Percentiles rank a stretch among this genome's conserved stretches.
Conservation (phyloP, 2,329 filamentous ascomycete genomes). For the Exophiala spinifera region DNA sequence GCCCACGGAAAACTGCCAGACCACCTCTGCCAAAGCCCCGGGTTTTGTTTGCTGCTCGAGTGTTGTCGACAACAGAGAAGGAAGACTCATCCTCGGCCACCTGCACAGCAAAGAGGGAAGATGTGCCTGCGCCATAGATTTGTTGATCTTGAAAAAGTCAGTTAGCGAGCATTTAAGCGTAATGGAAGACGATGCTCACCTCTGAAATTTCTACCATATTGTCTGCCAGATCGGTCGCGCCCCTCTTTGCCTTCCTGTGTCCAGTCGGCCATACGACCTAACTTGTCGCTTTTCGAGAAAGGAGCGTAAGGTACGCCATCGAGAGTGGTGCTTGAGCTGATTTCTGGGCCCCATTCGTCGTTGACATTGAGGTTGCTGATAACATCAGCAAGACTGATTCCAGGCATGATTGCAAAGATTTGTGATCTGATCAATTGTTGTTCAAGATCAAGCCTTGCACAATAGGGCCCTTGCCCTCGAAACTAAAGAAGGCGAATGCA, state of each 20-base stretch:
- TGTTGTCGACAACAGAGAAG: slow-evolving; percentile 97
- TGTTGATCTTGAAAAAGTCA: slow-evolving; percentile 69
- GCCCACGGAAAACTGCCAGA: slow-evolving; percentile 81
- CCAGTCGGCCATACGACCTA: slow-evolving; percentile 99
- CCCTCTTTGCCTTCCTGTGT: slow-evolving; percentile 77
- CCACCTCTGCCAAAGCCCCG: slow-evolving; percentile 80
- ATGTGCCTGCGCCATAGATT: slow-evolving; percentile 88
- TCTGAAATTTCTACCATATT: slow-evolving; percentile 91
- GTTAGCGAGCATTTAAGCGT: not conserved
- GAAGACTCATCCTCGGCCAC: slow-evolving; percentile 91
- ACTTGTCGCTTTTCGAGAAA: slow-evolving; percentile 97
- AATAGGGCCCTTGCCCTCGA: not conserved
- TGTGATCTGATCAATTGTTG: not conserved
- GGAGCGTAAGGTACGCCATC: slow-evolving; percentile 96
- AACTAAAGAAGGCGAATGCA: not conserved
- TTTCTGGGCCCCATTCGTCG: slow-evolving; percentile 82
- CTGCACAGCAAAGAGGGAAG: slow-evolving; percentile 83
- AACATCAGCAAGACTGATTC: slow-evolving; percentile 60
- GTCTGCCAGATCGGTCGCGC: slow-evolving; percentile 72
- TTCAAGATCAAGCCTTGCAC: not conserved
- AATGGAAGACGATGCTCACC: slow-evolving; percentile 52
- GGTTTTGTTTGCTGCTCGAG: slow-evolving; percentile 77
- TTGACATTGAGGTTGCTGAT: slow-evolving; percentile 70
- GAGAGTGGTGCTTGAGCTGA: slow-evolving; percentile 80
- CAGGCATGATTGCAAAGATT: slow-evolving; percentile 42